Percentiles rank a stretch among this genome's conserved stretches.
Conservation (phyloP, 805 yeast genomes). For the Cyberlindnera maclurae region DNA sequence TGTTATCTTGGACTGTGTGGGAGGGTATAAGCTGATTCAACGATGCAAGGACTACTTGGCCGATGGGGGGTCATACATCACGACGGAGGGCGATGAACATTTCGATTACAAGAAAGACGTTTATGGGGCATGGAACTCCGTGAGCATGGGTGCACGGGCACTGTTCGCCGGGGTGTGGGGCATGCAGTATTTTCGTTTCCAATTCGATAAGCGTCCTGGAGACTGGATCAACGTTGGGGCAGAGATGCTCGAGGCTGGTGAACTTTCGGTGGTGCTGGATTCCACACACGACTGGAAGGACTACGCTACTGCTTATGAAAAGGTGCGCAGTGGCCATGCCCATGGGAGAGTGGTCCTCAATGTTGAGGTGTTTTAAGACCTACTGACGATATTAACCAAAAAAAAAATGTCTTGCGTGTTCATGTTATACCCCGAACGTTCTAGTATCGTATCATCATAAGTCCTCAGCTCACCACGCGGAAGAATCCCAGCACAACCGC, state of each 20-base stretch:
- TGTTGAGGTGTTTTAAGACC: constrained; percentile 34
- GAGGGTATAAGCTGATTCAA: constrained; percentile 46
- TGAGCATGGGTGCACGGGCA: constrained; percentile 29
- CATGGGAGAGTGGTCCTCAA: constrained; percentile 63
- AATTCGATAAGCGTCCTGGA: constrained; percentile 25
- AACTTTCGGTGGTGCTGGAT: constrained; percentile 46
- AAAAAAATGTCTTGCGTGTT: no score
- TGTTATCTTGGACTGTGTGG: constrained; percentile 62
- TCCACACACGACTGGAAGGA: constrained; percentile 50
- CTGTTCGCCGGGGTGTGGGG: constrained; percentile 30
- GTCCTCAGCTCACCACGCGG: constrained; percentile 7
- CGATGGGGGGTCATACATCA: constrained; percentile 44
- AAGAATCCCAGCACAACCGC: constrained; percentile 24
- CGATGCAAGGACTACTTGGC: constrained; percentile 36
- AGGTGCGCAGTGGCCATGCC: constrained; percentile 43
- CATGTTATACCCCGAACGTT: no score
- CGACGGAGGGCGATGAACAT: constrained; percentile 58
- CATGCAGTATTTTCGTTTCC: constrained; percentile 29
- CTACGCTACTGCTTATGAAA: constrained; percentile 45
- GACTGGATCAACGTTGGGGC: constrained; percentile 36
- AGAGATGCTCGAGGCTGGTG: constrained; percentile 40
- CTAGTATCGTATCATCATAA: not conserved
- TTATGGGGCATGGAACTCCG: constrained; percentile 29
- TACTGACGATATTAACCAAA: no score
- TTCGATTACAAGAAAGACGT: constrained; percentile 32